These are phyloP conservation scores for Botrytis aclada DNA, from an alignment of 2,329 filamentous ascomycete genomes.

Conservation along the genomic window DNA sequence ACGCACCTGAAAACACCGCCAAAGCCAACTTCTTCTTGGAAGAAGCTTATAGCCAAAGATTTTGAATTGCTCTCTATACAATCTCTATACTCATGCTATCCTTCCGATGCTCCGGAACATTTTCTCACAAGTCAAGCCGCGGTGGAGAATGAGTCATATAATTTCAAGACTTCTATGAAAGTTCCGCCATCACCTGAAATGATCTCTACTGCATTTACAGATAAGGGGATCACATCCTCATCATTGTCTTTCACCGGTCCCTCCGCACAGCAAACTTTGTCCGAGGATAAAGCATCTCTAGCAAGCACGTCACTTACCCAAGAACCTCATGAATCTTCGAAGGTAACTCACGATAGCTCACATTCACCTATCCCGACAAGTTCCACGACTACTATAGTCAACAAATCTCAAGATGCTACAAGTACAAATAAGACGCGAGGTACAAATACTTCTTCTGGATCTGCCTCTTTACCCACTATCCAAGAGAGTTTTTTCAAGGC, in stretches of 20 bases:
- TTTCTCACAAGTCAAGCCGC: slow-evolving; percentile 5
- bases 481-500: slow-evolving; percentile 99
- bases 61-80: not conserved
- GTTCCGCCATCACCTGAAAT: slow-evolving; percentile 15
- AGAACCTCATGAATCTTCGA: slow-evolving; percentile 12
- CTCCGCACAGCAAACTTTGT: slow-evolving; percentile 6
- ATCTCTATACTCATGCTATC: slow-evolving; percentile 8
- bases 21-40: slow-evolving; percentile 8
- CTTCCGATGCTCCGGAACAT: slow-evolving; percentile 15
- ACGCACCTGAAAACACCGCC: not conserved
- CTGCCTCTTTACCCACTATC: slow-evolving; percentile 70
- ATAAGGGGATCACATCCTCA: slow-evolving; percentile 12
- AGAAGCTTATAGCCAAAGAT: not conserved
- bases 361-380: slow-evolving; percentile 18
- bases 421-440: slow-evolving; percentile 30
- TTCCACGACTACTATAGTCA: slow-evolving; percentile 19
- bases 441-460: slow-evolving; percentile 43
- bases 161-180: slow-evolving; percentile 5
- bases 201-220: slow-evolving; percentile 16
- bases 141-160: not conserved
- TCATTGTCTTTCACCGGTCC: slow-evolving; percentile 8
- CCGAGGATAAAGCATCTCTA: not conserved
- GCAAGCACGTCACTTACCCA: not conserved
- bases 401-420: slow-evolving; percentile 27
- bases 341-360: slow-evolving; percentile 19